Conservation (phyloP, 2,329 filamentous ascomycete genomes). For the Fusarium penzigii region DNA sequence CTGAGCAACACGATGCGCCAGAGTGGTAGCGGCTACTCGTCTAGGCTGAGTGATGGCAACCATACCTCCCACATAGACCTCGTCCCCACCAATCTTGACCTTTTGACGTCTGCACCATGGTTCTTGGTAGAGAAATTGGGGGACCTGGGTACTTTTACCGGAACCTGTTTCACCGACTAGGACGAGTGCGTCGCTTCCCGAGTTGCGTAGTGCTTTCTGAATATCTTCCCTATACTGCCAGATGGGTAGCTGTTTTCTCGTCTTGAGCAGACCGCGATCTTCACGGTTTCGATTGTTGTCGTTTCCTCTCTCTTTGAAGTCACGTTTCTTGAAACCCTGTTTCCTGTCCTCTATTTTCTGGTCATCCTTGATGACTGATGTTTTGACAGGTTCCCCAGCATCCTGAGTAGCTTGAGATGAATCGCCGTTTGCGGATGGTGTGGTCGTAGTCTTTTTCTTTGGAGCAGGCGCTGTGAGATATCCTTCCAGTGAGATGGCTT, state of each 20-base stretch:
- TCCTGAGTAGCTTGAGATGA: slow-evolving; percentile 2
- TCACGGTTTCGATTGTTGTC: slow-evolving; percentile 22
- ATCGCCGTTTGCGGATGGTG: slow-evolving; percentile 2
- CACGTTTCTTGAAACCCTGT: slow-evolving; percentile 6
- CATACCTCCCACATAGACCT: slow-evolving; percentile 67
- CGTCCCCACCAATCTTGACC: slow-evolving; percentile 48
- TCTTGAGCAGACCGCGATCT: slow-evolving; percentile 39
- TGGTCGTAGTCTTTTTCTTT: slow-evolving; percentile 20
- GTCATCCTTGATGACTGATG: neutral
- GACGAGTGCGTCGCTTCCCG: slow-evolving; percentile 71
- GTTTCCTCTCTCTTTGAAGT: slow-evolving; percentile 10
- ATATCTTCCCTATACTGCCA: slow-evolving; percentile 75
- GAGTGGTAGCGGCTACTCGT: slow-evolving; percentile 87
- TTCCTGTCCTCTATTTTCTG: neutral
- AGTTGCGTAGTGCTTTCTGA: slow-evolving; percentile 54
- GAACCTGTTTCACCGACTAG: slow-evolving; percentile 93
- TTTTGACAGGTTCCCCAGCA: neutral
- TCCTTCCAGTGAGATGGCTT: slow-evolving; percentile 50
- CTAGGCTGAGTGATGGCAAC: slow-evolving; percentile 95
- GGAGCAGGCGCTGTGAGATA: slow-evolving; percentile 45
- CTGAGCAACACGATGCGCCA: slow-evolving; percentile 83
- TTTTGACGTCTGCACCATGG: slow-evolving; percentile 71
- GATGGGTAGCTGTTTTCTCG: slow-evolving; percentile 74
- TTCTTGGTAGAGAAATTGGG: slow-evolving; percentile 81
- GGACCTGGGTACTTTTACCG: slow-evolving; percentile 95